These are phyloP conservation scores for Dryas alaskensis DNA, from an alignment of 306 rosid species.

Conservation along the genomic window DNA sequence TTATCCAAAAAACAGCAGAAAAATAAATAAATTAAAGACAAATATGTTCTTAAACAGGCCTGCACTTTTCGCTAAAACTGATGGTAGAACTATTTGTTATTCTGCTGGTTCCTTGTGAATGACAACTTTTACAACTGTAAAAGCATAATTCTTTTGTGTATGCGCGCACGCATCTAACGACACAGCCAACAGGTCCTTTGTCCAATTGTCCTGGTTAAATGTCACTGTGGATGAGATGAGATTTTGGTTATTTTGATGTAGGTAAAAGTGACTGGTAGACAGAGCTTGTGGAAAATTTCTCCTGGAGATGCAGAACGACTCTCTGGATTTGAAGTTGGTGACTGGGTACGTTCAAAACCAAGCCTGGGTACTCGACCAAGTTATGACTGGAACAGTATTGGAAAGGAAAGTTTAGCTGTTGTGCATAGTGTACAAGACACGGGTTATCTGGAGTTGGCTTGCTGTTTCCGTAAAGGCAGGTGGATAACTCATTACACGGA, in stretches of 20 bases:
- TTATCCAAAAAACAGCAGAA: not conserved
- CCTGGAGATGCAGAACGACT: conserved; percentile 98
- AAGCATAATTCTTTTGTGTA: not conserved
- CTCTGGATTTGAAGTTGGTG: conserved; percentile 97
- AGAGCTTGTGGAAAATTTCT: conserved; percentile 90
- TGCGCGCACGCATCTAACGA: not conserved
- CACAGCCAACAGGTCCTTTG: not conserved
- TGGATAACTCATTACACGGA: conserved; percentile 88
- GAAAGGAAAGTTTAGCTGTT: conserved; percentile 87
- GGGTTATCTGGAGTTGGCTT: conserved; percentile 87
- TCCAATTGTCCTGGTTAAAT: not conserved
- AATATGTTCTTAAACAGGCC: too few species aligned
- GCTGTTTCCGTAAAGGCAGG: conserved; percentile 95
- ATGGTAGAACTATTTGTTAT: not conserved
- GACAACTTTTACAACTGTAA: not conserved
- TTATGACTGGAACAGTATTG: conserved; percentile 91
- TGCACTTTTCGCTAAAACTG: not conserved
- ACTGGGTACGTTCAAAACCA: conserved; percentile 98
- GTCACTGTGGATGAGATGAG: not conserved
- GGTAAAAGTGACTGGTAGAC: conserved; percentile 86
- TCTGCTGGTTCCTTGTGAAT: not conserved
- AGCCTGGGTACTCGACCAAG: conserved; percentile 92
- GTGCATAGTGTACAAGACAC: conserved; percentile 95
- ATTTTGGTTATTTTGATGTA: conserved; percentile 40
- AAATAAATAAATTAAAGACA: not conserved